Evolutionary conservation across 2,329 filamentous ascomycete species (phyloP).

Genomic region (Penicillium hesseltinei): DNA sequence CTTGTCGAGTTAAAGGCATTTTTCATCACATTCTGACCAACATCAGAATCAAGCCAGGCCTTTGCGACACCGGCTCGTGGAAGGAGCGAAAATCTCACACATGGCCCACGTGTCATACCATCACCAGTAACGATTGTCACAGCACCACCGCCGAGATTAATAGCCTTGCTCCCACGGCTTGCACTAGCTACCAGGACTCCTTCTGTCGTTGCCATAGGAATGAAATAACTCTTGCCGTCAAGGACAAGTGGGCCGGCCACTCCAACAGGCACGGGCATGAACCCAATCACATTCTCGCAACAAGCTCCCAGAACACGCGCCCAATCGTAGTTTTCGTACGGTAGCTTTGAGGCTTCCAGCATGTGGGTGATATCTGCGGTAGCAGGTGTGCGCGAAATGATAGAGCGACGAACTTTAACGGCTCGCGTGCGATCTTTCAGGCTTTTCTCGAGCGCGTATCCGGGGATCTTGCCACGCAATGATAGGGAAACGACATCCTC

Average conservation of each 20-base stretch:
- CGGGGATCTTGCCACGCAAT: background rate
- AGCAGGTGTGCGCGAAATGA: background rate
- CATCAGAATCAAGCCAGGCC: background rate
- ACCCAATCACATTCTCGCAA: background rate
- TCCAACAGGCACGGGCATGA: background rate
- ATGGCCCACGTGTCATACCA: background rate
- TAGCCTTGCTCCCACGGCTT: too few relatives aligned
- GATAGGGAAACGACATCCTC: background rate
- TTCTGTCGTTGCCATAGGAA: too few relatives aligned
- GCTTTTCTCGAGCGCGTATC: background rate
- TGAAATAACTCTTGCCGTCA: background rate
- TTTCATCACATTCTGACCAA: background rate
- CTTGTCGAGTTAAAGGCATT: background rate
- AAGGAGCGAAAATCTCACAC: background rate
- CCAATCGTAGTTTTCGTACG: background rate
- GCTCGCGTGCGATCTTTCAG: background rate
- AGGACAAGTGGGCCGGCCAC: background rate
- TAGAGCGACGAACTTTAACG: background rate
- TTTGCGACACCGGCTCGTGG: background rate
- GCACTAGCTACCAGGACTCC: too few relatives aligned
- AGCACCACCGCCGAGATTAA: too few relatives aligned
- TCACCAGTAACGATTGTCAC: background rate
- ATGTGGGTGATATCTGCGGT: background rate
- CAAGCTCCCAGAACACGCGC: background rate
- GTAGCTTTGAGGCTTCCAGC: background rate